Evolutionary conservation across 306 rosid species (phyloP), one percentile per base, ranked within the genome.

Genomic region (Clitoria ternatea): DNA sequence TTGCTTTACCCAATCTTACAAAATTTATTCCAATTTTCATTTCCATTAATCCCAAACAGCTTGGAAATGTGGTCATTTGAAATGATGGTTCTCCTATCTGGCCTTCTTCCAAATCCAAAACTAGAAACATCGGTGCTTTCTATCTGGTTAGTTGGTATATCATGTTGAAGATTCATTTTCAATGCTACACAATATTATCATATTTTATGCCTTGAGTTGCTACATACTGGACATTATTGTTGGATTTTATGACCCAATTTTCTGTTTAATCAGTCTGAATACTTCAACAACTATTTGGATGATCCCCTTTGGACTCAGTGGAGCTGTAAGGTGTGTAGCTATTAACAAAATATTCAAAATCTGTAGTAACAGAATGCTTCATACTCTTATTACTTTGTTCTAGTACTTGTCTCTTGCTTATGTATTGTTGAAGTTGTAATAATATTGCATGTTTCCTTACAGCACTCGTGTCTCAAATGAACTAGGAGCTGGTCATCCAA

Each of bases 381-480:
- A 3, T 55, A 5, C 3, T 55, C 52, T 73, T 37, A 1, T 18
- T 63, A 37, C 32, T 37, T 61, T 47, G 0, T 56, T 14, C 30
- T 50, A 18, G 48, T 13, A 33, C 22, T 48, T 70, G 48, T 13
- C 27, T 5, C 20, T 45, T 72, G 47, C 22, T 63, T 71, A 36
- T 1, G 20, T 63, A 57, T 53, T 0, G 14, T 5, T 27, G 26
- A 39, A 26, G 36, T 53, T 47, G 15, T 6, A 43, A 12, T 74
- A 18, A 69, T 11, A 8, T 61, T 27, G 27, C 49, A 2, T 59
- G 63, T 7, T 53, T 32, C 33, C 61, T 67, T 77, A 61, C 72
- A 86, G 96, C 82, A 85, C 86, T 17, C 85, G 97, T 18, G 89
- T 88, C 42, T 86, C 97, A 36, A 88, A 88, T 53, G 96, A 91